Conservation (phyloP, 768 basidiomycete species). For the Auriculariales sp. region DNA sequence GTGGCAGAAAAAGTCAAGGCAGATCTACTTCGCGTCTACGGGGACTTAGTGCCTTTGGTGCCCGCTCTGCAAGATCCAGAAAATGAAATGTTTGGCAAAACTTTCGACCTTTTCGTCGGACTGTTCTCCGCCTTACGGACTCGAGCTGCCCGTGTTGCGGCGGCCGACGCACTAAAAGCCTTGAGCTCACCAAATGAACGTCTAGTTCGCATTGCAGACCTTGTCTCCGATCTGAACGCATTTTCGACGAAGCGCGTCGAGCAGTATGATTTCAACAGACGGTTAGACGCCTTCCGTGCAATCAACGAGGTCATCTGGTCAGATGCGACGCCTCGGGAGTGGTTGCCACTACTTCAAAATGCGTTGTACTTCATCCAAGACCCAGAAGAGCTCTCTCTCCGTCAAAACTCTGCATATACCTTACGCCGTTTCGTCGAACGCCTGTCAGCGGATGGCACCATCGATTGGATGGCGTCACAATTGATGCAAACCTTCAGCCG, state of each 20-base stretch:
- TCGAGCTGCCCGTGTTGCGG: constrained; percentile 51
- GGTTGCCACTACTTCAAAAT: constrained; percentile 77
- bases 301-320: constrained; percentile 55
- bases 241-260: constrained; percentile 73
- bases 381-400: constrained; percentile 70
- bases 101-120: constrained; percentile 53
- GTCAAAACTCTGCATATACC: constrained; percentile 63
- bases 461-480: constrained; percentile 28
- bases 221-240: constrained; percentile 65
- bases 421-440: constrained; percentile 67
- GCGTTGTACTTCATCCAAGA: constrained; percentile 80
- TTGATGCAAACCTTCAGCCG: too few relatives aligned
- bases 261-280: constrained; percentile 85
- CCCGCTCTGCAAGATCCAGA: constrained; percentile 36
- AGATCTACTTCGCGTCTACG: constrained; percentile 60
- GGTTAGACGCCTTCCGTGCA: constrained; percentile 56
- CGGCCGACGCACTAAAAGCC: constrained; percentile 25
- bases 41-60: constrained; percentile 50
- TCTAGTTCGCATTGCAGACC: constrained; percentile 31
- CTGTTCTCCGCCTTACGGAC: constrained; percentile 68
- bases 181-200: constrained; percentile 25
- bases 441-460: constrained; percentile 19
- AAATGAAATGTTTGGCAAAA: constrained; percentile 31
- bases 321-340: constrained; percentile 36
- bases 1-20: constrained; percentile 80